Base-by-base conservation (phyloP, 2,329 filamentous ascomycete species). In the Calonectria honghensis region DNA sequence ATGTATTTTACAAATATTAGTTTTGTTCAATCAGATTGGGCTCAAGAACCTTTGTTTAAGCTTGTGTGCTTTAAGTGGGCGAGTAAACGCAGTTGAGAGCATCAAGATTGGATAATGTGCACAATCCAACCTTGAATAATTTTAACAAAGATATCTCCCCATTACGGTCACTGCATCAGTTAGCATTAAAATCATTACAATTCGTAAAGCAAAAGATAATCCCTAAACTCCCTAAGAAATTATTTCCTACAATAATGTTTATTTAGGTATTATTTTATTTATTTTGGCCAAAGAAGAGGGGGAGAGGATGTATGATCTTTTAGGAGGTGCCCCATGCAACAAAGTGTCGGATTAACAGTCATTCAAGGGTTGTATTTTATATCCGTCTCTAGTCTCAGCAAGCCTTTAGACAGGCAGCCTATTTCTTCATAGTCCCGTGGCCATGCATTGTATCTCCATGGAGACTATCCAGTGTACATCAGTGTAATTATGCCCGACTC, bases 401-500 rank as follows among this genome's bases (percentile, higher is more conserved):
- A 24, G 20, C 45, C 45, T 48, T 41, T 14, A 24, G 29, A 27
- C 31, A 35, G n/a, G 32, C 13, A 59, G n/a, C n/a, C 14, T 41
- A 41, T 39, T 24, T 63, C 27, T 27, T 39, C 41, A 39, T 27
- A 63, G 27, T 73, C 59, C n/a, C 41, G 37, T 41, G 27, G 57
- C 51, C 72, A 31, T 61, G 51, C 71, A 67, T 68, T 67, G 61
- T 65, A 65, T 73, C 54, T 68, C n/a, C 63, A 63, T 41, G 9
- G n/a, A 63, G 35, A 63, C 71, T 59, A 73, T 59, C 63, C 54
- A 57, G 37, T 54, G 67, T 69, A 50, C 65, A 66, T 41, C 70
- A 27, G 29, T 64, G 61, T 37, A 68, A 57, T 32, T 41, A 68
- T 67, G 57, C 61, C 65, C 64, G 74, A 76, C 78, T 70, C 78